These are phyloP conservation scores for Scheffersomyces segobiensis DNA, from an alignment of 1,139 yeast species.

Conservation along the genomic window DNA sequence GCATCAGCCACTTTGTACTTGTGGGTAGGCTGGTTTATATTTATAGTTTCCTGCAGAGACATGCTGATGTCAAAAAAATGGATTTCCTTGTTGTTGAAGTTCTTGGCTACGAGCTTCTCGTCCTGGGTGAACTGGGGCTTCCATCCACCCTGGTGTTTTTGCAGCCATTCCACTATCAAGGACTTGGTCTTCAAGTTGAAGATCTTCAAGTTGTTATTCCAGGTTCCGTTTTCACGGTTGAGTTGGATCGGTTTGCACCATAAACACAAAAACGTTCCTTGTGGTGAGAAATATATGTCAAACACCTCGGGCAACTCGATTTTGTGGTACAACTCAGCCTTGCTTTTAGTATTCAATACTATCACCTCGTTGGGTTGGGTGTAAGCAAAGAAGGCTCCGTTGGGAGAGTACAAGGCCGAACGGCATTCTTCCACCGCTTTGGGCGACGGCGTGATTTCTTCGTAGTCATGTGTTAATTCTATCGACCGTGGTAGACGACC, in stretches of 20 bases:
- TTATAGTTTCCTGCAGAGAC: constrained; percentile 41
- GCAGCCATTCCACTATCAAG: constrained; percentile 66
- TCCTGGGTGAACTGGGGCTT: constrained; percentile 83
- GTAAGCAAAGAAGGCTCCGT: constrained; percentile 59
- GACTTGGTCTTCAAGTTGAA: constrained; percentile 55
- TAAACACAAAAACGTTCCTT: constrained; percentile 79
- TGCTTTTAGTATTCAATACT: constrained; percentile 54
- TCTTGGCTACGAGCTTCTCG: constrained; percentile 68
- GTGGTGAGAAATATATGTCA: constrained; percentile 84
- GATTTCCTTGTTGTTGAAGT: constrained; percentile 59
- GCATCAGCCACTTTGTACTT: constrained; percentile 64
- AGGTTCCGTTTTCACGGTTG: constrained; percentile 63
- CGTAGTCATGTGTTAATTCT: constrained; percentile 17
- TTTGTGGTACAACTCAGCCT: constrained; percentile 34
- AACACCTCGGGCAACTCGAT: constrained; percentile 63
- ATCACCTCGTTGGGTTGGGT: constrained; percentile 57
- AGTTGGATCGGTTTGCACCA: constrained; percentile 86
- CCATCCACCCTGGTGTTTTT: constrained; percentile 89
- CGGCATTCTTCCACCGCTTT: constrained; percentile 39
- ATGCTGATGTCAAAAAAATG: constrained; percentile 64
- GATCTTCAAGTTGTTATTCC: constrained; percentile 74
- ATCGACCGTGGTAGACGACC: constrained; percentile 20
- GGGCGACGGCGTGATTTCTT: constrained; percentile 17
- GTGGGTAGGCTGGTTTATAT: constrained; percentile 55
- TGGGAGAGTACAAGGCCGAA: constrained; percentile 49